Evolutionary conservation across 257 asterid species (phyloP).

Genomic region (Vinca minor): DNA sequence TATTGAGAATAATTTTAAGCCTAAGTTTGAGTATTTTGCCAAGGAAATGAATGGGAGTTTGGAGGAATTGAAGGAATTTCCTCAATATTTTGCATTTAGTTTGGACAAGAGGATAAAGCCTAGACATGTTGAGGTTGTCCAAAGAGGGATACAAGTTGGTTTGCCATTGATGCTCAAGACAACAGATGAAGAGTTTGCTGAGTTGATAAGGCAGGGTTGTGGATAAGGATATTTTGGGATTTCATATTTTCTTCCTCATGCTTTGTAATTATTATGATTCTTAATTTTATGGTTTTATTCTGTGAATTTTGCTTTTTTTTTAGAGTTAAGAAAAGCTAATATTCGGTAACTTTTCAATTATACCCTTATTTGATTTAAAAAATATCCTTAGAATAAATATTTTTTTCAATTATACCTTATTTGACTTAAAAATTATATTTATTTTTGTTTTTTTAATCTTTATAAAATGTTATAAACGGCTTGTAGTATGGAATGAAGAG

Average conservation of each 20-base stretch:
- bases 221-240: constrained; percentile 11
- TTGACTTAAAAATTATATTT: too few relatives aligned
- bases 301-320: not conserved
- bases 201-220: constrained; percentile 29
- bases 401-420: too few relatives aligned
- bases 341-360: too few relatives aligned
- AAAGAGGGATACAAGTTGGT: constrained; percentile 41
- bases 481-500: too few relatives aligned
- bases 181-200: constrained; percentile 58
- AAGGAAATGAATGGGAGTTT: constrained; percentile 50
- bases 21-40: constrained; percentile 56
- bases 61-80: constrained; percentile 61
- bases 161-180: constrained; percentile 62
- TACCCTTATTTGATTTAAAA: too few relatives aligned
- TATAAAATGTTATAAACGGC: too few relatives aligned
- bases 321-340: too few relatives aligned
- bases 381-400: too few relatives aligned
- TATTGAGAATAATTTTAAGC: constrained; percentile 74
- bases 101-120: constrained; percentile 79
- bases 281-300: too few relatives aligned
- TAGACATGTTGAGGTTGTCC: constrained; percentile 44
- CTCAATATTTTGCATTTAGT: constrained; percentile 79
- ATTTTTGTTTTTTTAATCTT: too few relatives aligned
- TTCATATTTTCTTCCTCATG: not conserved
- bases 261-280: not conserved